Evolutionary conservation across 352 stramenopile genomes (phyloP).

Genomic region (Globisporangium megalacanthum): DNA sequence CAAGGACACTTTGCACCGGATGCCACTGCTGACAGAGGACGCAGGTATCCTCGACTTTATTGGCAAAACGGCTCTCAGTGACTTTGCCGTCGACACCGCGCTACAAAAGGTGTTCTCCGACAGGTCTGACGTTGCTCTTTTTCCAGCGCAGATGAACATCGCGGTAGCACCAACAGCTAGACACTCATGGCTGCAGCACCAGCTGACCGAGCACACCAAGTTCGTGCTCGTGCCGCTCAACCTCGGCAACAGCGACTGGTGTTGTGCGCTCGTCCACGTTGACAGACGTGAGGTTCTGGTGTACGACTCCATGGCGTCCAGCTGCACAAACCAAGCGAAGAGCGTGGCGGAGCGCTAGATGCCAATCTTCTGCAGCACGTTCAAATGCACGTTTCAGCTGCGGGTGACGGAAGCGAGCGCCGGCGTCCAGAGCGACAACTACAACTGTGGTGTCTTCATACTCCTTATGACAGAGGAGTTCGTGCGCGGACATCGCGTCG

Average conservation of each 20-base stretch:
- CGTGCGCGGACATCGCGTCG: neutral
- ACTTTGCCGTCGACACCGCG: too few relatives aligned
- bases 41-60: too few relatives aligned
- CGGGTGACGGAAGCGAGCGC: neutral
- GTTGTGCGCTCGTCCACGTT: neutral
- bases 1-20: too few relatives aligned
- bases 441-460: constrained; percentile 2
- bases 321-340: neutral
- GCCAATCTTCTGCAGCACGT: neutral
- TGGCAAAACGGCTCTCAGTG: too few relatives aligned
- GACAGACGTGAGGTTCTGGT: neutral
- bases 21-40: too few relatives aligned
- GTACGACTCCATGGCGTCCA: neutral
- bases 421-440: neutral
- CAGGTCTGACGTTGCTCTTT: too few relatives aligned
- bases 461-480: neutral
- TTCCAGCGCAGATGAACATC: too few relatives aligned
- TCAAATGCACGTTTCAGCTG: neutral
- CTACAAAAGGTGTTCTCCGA: too few relatives aligned
- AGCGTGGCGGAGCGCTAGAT: neutral
- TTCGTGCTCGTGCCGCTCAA: neutral
- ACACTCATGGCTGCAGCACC: too few relatives aligned
- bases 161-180: too few relatives aligned
- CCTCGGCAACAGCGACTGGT: neutral
- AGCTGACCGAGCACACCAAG: too few relatives aligned